Conservation (phyloP, 2,329 filamentous ascomycete species). For the Gaeumannomyces tritici region DNA sequence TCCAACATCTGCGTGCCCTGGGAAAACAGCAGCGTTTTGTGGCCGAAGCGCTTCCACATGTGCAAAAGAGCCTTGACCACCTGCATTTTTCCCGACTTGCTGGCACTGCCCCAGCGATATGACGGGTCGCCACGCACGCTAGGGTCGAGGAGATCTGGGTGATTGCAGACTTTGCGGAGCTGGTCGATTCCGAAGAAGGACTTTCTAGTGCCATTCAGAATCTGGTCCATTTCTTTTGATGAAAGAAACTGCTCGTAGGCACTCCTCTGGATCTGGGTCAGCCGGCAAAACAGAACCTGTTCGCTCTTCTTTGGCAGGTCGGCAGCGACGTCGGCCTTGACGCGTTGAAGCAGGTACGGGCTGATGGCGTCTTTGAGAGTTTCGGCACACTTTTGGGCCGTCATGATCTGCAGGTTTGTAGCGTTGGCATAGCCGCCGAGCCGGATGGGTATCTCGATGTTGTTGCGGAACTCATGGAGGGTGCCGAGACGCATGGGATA, state of each 20-base stretch:
- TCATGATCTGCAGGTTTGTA: slow-evolving; percentile 87
- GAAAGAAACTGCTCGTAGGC: slow-evolving; percentile 74
- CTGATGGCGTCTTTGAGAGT: slow-evolving; percentile 90
- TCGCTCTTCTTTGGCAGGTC: slow-evolving; percentile 94
- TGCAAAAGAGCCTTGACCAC: slow-evolving; percentile 81
- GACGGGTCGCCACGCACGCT: slow-evolving; percentile 24
- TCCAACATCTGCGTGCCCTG: slow-evolving; percentile 94
- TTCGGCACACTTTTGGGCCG: slow-evolving; percentile 87
- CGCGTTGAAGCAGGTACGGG: slow-evolving; percentile 82
- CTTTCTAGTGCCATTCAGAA: slow-evolving; percentile 64
- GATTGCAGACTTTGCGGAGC: slow-evolving; percentile 93
- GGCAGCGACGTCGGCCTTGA: slow-evolving; percentile 88
- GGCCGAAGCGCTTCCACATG: slow-evolving; percentile 81
- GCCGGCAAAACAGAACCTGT: slow-evolving; percentile 89
- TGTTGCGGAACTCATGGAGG: slow-evolving; percentile 77
- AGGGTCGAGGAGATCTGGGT: slow-evolving; percentile 77
- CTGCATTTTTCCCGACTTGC: slow-evolving; percentile 90
- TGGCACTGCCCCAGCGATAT: slow-evolving; percentile 68
- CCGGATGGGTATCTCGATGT: slow-evolving; percentile 91
- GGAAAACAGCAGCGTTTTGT: slow-evolving; percentile 88
- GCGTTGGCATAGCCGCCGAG: slow-evolving; percentile 93
- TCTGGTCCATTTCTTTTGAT: slow-evolving; percentile 79
- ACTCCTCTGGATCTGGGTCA: slow-evolving; percentile 69
- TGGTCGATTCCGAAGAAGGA: slow-evolving; percentile 86
- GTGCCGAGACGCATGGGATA: slow-evolving; percentile 94